phyloP scores from a whole-genome alignment of 345 rosid species.

The Dipteronia dyeriana region DNA sequence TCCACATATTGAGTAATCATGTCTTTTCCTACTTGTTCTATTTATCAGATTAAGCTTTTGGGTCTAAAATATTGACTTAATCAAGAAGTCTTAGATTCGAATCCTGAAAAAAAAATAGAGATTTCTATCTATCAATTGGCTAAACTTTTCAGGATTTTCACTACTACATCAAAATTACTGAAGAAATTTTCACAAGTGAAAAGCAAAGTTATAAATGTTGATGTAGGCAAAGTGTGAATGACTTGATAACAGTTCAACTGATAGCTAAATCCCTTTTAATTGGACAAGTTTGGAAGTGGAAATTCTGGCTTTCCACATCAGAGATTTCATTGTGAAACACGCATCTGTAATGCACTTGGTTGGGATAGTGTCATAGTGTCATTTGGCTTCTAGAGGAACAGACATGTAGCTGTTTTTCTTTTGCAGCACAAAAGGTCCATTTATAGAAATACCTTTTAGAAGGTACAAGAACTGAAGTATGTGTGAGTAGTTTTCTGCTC shows the following conservation, averaged over 20 bases:
- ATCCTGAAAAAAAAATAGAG: no score
- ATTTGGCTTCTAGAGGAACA: background rate
- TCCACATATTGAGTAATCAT: background rate
- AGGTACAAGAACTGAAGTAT: background rate
- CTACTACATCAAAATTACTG: background rate
- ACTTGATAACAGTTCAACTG: background rate
- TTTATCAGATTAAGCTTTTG: background rate
- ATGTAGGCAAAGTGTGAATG: background rate
- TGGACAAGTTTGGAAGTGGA: background rate
- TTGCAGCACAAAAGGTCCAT: background rate
- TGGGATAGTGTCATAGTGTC: background rate
- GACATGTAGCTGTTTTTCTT: background rate
- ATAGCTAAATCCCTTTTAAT: background rate
- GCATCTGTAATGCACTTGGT: conserved; percentile 9
- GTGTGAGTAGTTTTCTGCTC: no score
- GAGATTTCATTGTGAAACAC: background rate
- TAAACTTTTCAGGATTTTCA: background rate
- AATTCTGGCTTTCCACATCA: background rate
- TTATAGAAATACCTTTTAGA: background rate
- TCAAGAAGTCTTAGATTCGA: no score
- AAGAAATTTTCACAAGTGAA: background rate
- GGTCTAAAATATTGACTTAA: background rate
- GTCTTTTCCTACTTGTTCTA: background rate
- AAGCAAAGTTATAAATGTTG: background rate
- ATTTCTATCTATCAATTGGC: background rate